Evolutionary conservation across 768 basidiomycete genomes (phyloP).

Genomic region (Tulasnella sp.): DNA sequence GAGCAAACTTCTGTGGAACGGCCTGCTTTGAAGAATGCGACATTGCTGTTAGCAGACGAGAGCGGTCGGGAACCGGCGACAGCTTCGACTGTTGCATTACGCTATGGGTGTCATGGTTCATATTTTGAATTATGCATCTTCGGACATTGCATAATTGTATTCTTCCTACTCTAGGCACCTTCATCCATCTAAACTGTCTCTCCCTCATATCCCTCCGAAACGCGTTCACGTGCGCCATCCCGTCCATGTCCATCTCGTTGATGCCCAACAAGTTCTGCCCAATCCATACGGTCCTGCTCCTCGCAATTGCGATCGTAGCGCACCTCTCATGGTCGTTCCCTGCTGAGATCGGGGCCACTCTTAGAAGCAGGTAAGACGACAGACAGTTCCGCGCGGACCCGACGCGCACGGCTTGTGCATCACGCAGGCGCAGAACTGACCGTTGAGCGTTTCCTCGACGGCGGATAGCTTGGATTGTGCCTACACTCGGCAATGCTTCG

Average conservation of each 20-base stretch:
- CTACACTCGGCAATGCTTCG: neutral
- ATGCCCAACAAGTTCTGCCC: too few relatives aligned
- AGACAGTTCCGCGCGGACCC: constrained; percentile 11
- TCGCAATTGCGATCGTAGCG: neutral
- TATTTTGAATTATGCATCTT: too few relatives aligned
- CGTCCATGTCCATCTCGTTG: too few relatives aligned
- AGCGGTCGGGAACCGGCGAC: neutral
- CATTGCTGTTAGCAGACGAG: neutral
- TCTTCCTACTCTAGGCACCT: too few relatives aligned
- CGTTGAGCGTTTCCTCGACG: neutral
- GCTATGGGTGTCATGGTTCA: too few relatives aligned
- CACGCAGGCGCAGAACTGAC: constrained; percentile 9
- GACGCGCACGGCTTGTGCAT: constrained; percentile 18
- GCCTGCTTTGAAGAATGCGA: constrained; percentile 14
- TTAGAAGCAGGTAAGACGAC: constrained; percentile 7
- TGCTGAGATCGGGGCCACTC: constrained; percentile 2
- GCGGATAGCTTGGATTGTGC: neutral
- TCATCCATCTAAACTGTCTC: too few relatives aligned
- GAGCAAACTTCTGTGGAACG: neutral
- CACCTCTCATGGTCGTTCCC: neutral
- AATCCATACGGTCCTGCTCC: too few relatives aligned
- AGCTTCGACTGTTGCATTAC: neutral
- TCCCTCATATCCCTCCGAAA: too few relatives aligned
- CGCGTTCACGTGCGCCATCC: too few relatives aligned
- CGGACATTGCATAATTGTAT: too few relatives aligned